Evolutionary conservation across 2,329 filamentous ascomycete species (phyloP).

Genomic region (Sporothrix phasma): DNA sequence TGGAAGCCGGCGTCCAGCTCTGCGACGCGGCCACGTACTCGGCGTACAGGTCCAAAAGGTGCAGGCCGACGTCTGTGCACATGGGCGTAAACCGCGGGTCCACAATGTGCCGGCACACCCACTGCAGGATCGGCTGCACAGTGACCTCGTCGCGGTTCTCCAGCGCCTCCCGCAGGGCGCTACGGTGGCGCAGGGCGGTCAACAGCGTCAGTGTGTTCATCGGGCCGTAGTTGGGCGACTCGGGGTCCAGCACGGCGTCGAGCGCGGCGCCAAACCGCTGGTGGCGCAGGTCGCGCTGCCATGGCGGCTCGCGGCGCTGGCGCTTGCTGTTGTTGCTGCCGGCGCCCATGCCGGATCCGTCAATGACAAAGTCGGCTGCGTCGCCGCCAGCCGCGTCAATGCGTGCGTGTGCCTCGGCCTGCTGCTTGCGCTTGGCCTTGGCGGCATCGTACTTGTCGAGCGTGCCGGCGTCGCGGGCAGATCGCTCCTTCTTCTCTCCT

Average conservation of each 20-base stretch:
- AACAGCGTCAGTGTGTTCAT: constrained; percentile 65
- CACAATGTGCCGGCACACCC: constrained; percentile 70
- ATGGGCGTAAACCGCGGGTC: constrained; percentile 73
- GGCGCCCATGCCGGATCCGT: constrained; percentile 24
- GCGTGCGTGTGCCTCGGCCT: constrained; percentile 35
- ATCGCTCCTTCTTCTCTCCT: constrained; percentile 44
- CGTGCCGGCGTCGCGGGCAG: constrained; percentile 65
- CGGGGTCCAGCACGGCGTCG: constrained; percentile 60
- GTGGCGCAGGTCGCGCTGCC: constrained; percentile 74
- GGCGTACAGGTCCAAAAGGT: constrained; percentile 79
- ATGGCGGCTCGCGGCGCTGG: constrained; percentile 53
- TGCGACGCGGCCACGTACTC: constrained; percentile 64
- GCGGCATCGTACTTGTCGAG: constrained; percentile 68
- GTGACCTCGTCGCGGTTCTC: constrained; percentile 70
- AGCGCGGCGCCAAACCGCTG: constrained; percentile 69
- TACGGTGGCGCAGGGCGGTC: constrained; percentile 76
- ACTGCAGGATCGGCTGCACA: constrained; percentile 72
- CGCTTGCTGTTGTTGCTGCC: constrained; percentile 38
- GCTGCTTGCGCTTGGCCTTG: constrained; percentile 57
- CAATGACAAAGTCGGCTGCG: constrained; percentile 71
- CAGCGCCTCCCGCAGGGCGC: constrained; percentile 71
- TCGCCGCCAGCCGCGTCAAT: constrained; percentile 64
- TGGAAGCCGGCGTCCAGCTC: constrained; percentile 64
- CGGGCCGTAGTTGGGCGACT: constrained; percentile 43
- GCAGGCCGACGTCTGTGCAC: constrained; percentile 72